phyloP scores from a whole-genome alignment of 2,329 filamentous ascomycete genomes.

The Penicillium sp. region DNA sequence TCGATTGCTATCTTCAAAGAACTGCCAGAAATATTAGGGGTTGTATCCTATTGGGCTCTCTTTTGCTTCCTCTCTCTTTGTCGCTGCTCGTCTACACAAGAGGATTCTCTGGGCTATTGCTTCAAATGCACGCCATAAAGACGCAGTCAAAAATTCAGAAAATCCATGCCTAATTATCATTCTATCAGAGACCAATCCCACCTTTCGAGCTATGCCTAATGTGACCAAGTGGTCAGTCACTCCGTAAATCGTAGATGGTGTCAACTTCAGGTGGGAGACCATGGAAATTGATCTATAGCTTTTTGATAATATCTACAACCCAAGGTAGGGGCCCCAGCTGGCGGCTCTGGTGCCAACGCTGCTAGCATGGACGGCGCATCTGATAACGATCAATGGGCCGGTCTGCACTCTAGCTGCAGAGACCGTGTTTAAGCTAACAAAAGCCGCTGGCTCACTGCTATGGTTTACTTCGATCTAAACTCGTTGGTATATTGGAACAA shows the following conservation, averaged over 20 bases:
- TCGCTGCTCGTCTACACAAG: not conserved
- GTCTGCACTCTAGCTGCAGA: too few species aligned
- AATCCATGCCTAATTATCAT: not conserved
- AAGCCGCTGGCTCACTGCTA: too few species aligned
- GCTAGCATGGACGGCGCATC: too few species aligned
- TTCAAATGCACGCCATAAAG: not conserved
- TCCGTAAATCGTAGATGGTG: not conserved
- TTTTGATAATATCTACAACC: not conserved
- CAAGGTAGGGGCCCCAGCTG: too few species aligned
- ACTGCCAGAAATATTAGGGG: not conserved
- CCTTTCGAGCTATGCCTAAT: too few species aligned
- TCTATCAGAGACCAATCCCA: not conserved
- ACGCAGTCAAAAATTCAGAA: not conserved
- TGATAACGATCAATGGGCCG: too few species aligned
- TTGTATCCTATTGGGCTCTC: not conserved
- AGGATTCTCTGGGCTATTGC: not conserved
- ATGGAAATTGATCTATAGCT: not conserved
- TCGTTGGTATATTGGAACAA: too few species aligned
- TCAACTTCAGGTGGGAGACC: not conserved
- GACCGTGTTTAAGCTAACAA: too few species aligned
- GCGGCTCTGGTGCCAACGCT: too few species aligned
- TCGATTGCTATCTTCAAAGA: not conserved
- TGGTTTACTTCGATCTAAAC: too few species aligned
- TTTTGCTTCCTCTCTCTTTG: not conserved
- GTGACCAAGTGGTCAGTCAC: not conserved